These are phyloP conservation scores for Paraphaeosphaeria minitans DNA, from an alignment of 2,329 filamentous ascomycete species.

Conservation along the genomic window DNA sequence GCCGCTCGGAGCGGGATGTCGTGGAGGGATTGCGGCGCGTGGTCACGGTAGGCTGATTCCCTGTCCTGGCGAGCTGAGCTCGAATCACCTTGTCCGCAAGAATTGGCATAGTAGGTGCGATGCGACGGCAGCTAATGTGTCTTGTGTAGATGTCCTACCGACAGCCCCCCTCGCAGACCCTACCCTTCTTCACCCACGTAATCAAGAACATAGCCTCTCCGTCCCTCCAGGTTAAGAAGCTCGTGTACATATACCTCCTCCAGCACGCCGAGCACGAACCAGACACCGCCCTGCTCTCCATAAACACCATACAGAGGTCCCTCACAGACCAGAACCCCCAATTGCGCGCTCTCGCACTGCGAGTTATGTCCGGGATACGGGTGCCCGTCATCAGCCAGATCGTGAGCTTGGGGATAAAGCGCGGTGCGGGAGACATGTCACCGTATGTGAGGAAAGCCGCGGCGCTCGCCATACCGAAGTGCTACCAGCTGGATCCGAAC, in stretches of 20 bases:
- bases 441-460: constrained; percentile 91
- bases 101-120: constrained; percentile 9
- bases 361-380: constrained; percentile 96
- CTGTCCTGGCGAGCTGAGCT: constrained; percentile 21
- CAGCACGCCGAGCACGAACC: constrained; percentile 96
- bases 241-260: constrained; percentile 97
- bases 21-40: constrained; percentile 89
- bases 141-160: constrained; percentile 88
- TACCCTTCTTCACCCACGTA: constrained; percentile 94
- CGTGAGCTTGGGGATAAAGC: constrained; percentile 93
- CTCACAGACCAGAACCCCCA: constrained; percentile 91
- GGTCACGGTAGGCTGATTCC: constrained; percentile 68
- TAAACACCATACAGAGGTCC: constrained; percentile 99
- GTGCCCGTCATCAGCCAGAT: constrained; percentile 98
- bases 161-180: constrained; percentile 68
- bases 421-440: constrained; percentile 91
- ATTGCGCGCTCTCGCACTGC: constrained; percentile 86
- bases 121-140: constrained; percentile 22
- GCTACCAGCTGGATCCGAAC: constrained; percentile 85
- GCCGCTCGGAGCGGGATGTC: constrained; percentile 88
- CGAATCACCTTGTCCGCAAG: not conserved
- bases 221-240: constrained; percentile 93
- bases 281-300: constrained; percentile 91
- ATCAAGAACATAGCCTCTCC: constrained; percentile 97
- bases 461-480: constrained; percentile 93